Evolutionary conservation across 2,329 filamentous ascomycete species (phyloP), one percentile per base, ranked within the genome.

Genomic region (Onygenales sp.): DNA sequence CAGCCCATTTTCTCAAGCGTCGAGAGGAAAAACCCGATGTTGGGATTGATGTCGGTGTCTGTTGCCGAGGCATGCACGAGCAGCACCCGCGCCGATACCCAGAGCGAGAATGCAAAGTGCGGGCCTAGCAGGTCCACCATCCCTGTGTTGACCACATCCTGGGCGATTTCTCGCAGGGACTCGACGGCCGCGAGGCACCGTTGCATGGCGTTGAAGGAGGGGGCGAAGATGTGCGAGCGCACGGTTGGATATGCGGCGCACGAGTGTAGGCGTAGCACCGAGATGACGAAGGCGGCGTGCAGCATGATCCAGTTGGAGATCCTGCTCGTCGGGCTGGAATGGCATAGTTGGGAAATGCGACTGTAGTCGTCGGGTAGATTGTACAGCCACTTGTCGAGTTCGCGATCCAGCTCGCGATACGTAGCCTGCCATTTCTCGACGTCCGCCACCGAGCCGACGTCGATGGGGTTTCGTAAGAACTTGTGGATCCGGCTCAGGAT

Each of bases 121-220:
- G 72, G 72, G 0, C 72, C 73, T 0, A 75, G 64, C 0, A 74
- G 65, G 42, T 75, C 71, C 11, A 75, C 55, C 0, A 71, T 71
- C 43, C 73, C 69, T 3, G 71, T 72, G 51, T 75, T 72, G 14
- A 71, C 68, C 0, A 75, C 72, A 53, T 75, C 72, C 7, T 69
- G 67, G 0, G 71, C 70, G 51, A 75, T 74, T 33, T 74, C 72
- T 0, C 69, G 67, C 5, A 75, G 58, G 38, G 72, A 75, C 55
- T 75, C 69, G 2, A 75, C 72, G 0, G 72, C 72, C 1, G 73
- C 72, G 7, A 75, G 55, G 53, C 72, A 75, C 17, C 72, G 62
- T 56, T 75, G 73, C 70, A 74, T 73, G 7, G 73, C 73, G 54
- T 73, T 73, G 50, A 74, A 67, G 1, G 71, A 74, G 0, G 73